These are phyloP conservation scores for Toxoplasma gondii DNA, from an alignment of 169 alveolate species.

Conservation along the genomic window DNA sequence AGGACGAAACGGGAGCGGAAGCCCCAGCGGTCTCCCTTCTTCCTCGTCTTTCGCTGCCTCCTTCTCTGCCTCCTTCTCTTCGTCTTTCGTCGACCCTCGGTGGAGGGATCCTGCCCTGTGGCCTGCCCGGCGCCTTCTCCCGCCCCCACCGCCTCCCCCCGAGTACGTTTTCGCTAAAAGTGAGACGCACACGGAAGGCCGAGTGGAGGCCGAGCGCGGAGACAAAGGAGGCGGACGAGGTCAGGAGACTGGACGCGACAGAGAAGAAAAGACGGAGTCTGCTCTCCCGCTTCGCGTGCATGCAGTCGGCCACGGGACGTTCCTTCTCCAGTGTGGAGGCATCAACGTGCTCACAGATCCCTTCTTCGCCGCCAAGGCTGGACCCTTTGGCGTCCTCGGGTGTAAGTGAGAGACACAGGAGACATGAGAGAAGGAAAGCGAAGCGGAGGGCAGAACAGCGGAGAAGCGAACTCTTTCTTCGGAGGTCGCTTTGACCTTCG, in stretches of 20 bases:
- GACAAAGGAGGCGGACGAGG: background rate
- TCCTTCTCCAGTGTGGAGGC: slow-evolving; percentile 43
- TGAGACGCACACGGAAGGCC: background rate
- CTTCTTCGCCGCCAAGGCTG: slow-evolving; percentile 17
- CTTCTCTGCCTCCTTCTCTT: background rate
- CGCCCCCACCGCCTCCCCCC: slow-evolving; percentile 19
- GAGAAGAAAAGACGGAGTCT: background rate
- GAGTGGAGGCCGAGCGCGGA: background rate
- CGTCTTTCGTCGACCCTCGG: background rate
- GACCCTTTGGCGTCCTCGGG: slow-evolving; percentile 38
- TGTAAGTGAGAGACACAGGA: background rate
- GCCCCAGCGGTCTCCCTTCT: background rate
- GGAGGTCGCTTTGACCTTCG: background rate
- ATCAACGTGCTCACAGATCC: slow-evolving; percentile 44
- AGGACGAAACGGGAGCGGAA: no score
- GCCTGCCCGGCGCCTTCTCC: slow-evolving; percentile 1
- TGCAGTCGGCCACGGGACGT: slow-evolving; percentile 44
- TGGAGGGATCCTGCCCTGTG: slow-evolving; percentile 13
- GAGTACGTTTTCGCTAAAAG: background rate
- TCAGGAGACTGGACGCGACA: no score
- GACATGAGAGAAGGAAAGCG: background rate
- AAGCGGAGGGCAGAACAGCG: background rate
- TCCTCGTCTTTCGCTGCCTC: background rate
- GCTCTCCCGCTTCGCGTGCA: slow-evolving; percentile 30
- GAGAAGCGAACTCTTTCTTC: background rate